Conservation (phyloP, 2,329 filamentous ascomycete species). For the Aaosphaeria pasadenensis region DNA sequence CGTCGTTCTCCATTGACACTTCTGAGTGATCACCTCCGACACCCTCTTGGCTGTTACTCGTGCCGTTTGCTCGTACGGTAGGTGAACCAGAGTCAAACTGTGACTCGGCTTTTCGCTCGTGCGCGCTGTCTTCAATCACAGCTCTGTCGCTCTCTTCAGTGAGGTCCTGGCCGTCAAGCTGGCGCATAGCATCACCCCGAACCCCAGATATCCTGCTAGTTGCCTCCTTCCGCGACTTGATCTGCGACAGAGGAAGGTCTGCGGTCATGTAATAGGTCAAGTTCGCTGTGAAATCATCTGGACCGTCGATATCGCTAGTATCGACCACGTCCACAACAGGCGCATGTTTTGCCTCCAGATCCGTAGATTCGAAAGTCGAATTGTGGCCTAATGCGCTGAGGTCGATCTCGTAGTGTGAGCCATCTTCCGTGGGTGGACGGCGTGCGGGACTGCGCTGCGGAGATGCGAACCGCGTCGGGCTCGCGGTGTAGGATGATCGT, state of each 20-base stretch:
- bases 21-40: slow-evolving; percentile 14
- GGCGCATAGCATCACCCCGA: slow-evolving; percentile 15
- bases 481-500: slow-evolving; percentile 33
- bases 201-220: slow-evolving; percentile 12
- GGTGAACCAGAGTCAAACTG: slow-evolving; percentile 13
- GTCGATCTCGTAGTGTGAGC: slow-evolving; percentile 39
- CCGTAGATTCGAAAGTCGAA: slow-evolving; percentile 32
- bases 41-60: slow-evolving; percentile 14
- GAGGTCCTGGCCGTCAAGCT: slow-evolving; percentile 9
- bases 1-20: slow-evolving; percentile 35
- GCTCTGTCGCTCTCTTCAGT: slow-evolving; percentile 18
- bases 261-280: slow-evolving; percentile 44
- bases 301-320: slow-evolving; percentile 40
- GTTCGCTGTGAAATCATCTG: slow-evolving; percentile 43
- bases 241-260: slow-evolving; percentile 22
- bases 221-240: slow-evolving; percentile 31
- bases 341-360: slow-evolving; percentile 23
- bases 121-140: slow-evolving; percentile 12
- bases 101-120: slow-evolving; percentile 2
- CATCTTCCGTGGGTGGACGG: slow-evolving; percentile 24
- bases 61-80: slow-evolving; percentile 21
- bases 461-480: slow-evolving; percentile 26
- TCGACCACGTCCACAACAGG: slow-evolving; percentile 34
- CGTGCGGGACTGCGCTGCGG: slow-evolving; percentile 26
- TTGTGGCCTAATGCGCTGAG: slow-evolving; percentile 36